Conservation (phyloP, 2,329 filamentous ascomycete species). For the Lanzia echinophila region DNA sequence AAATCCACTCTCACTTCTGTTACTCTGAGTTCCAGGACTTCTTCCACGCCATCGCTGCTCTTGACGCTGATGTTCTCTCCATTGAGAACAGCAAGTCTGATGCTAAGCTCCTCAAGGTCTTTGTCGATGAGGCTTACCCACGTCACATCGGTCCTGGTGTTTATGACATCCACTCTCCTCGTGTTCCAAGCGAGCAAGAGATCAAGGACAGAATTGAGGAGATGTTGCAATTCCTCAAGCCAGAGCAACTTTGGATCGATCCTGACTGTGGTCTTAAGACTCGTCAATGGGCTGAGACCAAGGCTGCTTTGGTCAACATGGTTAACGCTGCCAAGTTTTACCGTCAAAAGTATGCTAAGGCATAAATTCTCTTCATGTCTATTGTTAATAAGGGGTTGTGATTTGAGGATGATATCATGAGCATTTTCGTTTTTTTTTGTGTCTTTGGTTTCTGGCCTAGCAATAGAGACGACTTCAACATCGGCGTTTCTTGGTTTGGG, state of each 20-base stretch:
- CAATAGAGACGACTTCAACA: constrained; percentile 42
- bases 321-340: constrained; percentile 96
- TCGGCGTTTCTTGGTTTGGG: constrained; percentile 35
- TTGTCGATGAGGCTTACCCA: constrained; percentile 94
- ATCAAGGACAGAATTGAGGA: constrained; percentile 96
- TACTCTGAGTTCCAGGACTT: constrained; percentile 99
- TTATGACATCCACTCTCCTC: constrained; percentile 99
- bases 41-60: constrained; percentile 98
- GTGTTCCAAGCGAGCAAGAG: constrained; percentile 94
- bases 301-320: constrained; percentile 93
- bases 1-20: constrained; percentile 99
- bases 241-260: constrained; percentile 99
- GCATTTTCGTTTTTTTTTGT: constrained; percentile 11
- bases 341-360: constrained; percentile 72
- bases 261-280: constrained; percentile 99
- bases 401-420: constrained; percentile 11
- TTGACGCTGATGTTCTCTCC: constrained; percentile 95
- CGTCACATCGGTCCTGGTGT: constrained; percentile 98
- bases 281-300: constrained; percentile 96
- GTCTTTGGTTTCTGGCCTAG: constrained; percentile 18
- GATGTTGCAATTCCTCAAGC: constrained; percentile 96
- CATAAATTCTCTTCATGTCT: constrained; percentile 10
- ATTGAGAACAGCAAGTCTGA: constrained; percentile 99
- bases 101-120: constrained; percentile 97
- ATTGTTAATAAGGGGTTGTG: constrained; percentile 11